Evolutionary conservation across 306 rosid genomes (phyloP).

Genomic region (Acacia acuminata): DNA sequence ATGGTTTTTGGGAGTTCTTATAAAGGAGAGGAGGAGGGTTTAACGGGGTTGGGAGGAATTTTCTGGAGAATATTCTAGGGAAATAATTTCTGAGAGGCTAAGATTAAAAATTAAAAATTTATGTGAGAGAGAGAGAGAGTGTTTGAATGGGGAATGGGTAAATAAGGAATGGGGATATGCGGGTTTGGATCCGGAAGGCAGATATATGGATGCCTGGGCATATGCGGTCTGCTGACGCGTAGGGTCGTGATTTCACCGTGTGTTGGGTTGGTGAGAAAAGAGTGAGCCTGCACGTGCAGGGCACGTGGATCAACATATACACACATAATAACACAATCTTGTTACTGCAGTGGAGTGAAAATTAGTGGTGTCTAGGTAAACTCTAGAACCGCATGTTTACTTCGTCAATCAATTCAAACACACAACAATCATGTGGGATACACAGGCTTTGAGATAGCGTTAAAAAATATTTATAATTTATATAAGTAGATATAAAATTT

Average conservation of each 20-base stretch:
- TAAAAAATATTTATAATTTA: too few species aligned
- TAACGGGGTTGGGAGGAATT: slow-evolving; percentile 18
- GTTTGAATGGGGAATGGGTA: neutral
- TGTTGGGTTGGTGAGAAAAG: neutral
- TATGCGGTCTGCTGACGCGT: slow-evolving; percentile 33
- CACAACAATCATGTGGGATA: too few species aligned
- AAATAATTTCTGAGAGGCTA: neutral
- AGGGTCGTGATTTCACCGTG: slow-evolving; percentile 27
- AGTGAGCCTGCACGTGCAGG: slow-evolving; percentile 28
- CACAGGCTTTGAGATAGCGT: too few species aligned
- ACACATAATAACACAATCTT: too few species aligned
- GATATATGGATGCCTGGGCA: slow-evolving; percentile 40
- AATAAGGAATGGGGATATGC: slow-evolving; percentile 31
- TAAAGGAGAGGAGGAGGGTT: slow-evolving; percentile 1
- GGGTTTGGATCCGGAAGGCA: slow-evolving; percentile 27
- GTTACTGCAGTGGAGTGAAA: too few species aligned
- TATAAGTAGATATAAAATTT: too few species aligned
- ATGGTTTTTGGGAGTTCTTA: neutral
- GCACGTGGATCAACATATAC: slow-evolving; percentile 42
- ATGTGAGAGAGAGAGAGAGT: neutral
- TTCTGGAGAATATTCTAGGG: slow-evolving; percentile 43
- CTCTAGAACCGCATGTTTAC: too few species aligned
- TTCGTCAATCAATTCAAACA: too few species aligned
- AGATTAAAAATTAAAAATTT: neutral
- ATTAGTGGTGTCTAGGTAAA: too few species aligned